phyloP scores from a whole-genome alignment of 2,329 filamentous ascomycete species.

The Blastomyces gilchristii region DNA sequence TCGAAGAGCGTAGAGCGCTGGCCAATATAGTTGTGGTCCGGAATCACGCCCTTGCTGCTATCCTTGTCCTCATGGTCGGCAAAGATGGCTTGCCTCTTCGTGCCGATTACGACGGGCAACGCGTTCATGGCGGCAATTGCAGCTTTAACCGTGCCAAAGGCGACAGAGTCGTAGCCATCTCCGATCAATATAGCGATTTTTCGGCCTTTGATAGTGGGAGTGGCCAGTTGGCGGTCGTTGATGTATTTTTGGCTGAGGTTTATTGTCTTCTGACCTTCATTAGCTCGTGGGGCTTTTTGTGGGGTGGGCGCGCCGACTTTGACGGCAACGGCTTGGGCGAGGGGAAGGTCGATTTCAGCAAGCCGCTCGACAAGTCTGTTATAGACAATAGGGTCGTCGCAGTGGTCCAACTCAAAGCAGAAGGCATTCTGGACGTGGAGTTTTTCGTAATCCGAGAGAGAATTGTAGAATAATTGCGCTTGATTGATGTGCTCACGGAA shows the following conservation, averaged over 20 bases:
- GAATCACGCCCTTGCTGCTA: slow-evolving; percentile 36
- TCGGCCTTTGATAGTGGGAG: slow-evolving; percentile 55
- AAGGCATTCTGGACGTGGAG: slow-evolving; percentile 51
- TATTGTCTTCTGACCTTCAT: slow-evolving; percentile 58
- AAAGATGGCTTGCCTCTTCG: slow-evolving; percentile 55
- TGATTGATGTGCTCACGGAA: slow-evolving; percentile 70
- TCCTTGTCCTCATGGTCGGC: slow-evolving; percentile 45
- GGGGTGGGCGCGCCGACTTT: slow-evolving; percentile 54
- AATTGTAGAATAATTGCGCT: slow-evolving; percentile 77
- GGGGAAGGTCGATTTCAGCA: slow-evolving; percentile 58
- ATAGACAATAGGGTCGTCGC: slow-evolving; percentile 68
- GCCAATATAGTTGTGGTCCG: slow-evolving; percentile 70
- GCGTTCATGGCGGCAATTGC: slow-evolving; percentile 54
- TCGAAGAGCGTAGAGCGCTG: slow-evolving; percentile 70
- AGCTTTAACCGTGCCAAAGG: slow-evolving; percentile 55
- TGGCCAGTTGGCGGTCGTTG: slow-evolving; percentile 55
- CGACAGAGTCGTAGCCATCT: slow-evolving; percentile 39
- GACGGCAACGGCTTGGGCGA: slow-evolving; percentile 59
- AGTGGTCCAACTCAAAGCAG: slow-evolving; percentile 67
- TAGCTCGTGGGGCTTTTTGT: slow-evolving; percentile 42
- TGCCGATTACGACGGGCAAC: slow-evolving; percentile 58
- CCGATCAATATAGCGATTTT: slow-evolving; percentile 48
- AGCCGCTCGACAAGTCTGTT: slow-evolving; percentile 58
- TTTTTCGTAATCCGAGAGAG: slow-evolving; percentile 57
- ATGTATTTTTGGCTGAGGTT: slow-evolving; percentile 65